These are phyloP conservation scores for Leccinum broughii DNA, from an alignment of 768 basidiomycete genomes.

Conservation along the genomic window DNA sequence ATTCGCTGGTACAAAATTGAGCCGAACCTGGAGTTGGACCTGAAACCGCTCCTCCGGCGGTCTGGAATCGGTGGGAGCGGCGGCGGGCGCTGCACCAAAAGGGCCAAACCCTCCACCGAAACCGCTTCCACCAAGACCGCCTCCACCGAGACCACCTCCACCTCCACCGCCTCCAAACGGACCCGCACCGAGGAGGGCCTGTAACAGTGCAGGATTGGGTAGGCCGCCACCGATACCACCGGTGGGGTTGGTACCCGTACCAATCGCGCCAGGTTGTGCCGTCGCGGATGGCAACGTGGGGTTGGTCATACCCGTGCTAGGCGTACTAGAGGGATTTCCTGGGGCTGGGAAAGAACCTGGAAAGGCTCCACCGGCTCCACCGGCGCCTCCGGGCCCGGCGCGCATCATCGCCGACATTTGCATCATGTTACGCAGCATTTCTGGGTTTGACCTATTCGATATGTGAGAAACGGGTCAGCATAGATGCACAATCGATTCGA, in stretches of 20 bases:
- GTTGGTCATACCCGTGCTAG: conserved; percentile 21
- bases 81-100: conserved; percentile 20
- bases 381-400: conserved; percentile 39
- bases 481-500: background rate
- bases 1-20: too few species aligned
- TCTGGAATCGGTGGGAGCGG: conserved; percentile 63
- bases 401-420: conserved; percentile 56
- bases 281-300: conserved; percentile 21
- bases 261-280: conserved; percentile 25
- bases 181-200: conserved; percentile 18
- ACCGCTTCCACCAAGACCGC: background rate
- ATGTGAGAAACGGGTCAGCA: background rate
- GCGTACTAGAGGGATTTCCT: conserved; percentile 45
- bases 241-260: conserved; percentile 20
- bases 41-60: conserved; percentile 93
- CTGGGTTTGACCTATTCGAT: conserved; percentile 65
- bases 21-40: conserved; percentile 69
- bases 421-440: conserved; percentile 71
- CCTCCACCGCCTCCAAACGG: background rate
- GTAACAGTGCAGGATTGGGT: conserved; percentile 47
- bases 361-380: conserved; percentile 29
- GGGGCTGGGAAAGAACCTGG: conserved; percentile 56
- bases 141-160: conserved; percentile 16
- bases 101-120: conserved; percentile 21
- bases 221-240: conserved; percentile 13